A percentile compares a stretch with the other conserved stretches of the same genome.
Conservation (phyloP, 768 basidiomycete genomes). For the Strobilomyces echinocephalus region DNA sequence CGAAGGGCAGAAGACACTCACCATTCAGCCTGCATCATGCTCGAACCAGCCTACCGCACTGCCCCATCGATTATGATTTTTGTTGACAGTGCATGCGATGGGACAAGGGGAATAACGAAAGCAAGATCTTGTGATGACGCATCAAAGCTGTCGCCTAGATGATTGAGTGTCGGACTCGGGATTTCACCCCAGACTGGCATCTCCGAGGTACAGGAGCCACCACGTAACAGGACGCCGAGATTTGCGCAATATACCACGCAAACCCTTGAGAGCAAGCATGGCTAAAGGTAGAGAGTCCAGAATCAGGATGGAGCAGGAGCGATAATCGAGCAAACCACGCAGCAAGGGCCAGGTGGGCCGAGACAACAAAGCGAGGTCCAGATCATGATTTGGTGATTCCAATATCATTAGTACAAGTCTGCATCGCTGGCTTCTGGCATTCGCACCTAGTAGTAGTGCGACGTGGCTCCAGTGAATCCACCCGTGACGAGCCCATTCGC, state of each 20-base stretch:
- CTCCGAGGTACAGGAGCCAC: too few species aligned
- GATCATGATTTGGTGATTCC: neutral
- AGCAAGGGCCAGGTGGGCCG: neutral
- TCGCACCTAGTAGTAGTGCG: neutral
- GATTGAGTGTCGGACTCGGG: neutral
- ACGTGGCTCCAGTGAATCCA: neutral
- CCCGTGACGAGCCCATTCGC: neutral
- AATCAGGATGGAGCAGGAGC: neutral
- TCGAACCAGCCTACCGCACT: neutral
- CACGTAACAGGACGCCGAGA: too few species aligned
- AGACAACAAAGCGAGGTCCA: neutral
- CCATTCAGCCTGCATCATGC: neutral
- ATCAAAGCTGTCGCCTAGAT: slow-evolving; percentile 1
- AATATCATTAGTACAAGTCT: neutral
- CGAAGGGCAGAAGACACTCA: neutral
- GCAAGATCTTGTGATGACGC: neutral
- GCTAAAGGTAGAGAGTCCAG: neutral
- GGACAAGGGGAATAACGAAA: neutral
- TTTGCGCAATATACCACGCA: too few species aligned
- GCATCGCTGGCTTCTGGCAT: neutral
- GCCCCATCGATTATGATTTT: neutral
- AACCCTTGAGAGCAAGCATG: too few species aligned
- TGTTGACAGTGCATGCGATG: neutral
- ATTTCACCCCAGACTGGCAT: too few species aligned
- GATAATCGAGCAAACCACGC: neutral